phyloP scores from a whole-genome alignment of 331 rosid species.

The Acacia concinna region DNA sequence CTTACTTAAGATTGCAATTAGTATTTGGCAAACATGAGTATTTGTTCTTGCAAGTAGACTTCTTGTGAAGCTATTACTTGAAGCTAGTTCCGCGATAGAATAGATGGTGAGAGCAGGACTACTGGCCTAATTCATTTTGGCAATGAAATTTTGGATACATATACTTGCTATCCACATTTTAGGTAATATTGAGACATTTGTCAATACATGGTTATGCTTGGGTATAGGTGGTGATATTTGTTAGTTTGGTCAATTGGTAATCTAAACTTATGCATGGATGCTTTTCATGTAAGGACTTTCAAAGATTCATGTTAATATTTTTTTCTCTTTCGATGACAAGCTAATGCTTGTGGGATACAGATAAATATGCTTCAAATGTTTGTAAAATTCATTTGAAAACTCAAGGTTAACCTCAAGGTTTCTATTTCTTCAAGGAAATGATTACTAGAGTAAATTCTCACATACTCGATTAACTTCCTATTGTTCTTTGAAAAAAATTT shows the following conservation, averaged over 20 bases:
- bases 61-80: too few relatives aligned
- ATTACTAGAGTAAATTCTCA: too few relatives aligned
- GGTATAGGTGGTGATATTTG: conserved; percentile 5
- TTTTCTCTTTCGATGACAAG: background rate
- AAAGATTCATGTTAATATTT: background rate
- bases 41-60: too few relatives aligned
- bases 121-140: conserved; percentile 89
- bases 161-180: conserved; percentile 66
- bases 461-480: too few relatives aligned
- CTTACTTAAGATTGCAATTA: too few relatives aligned
- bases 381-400: background rate
- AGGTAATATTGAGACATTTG: conserved; percentile 53
- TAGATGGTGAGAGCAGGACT: conserved; percentile 92
- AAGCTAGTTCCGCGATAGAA: conserved; percentile 92
- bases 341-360: background rate
- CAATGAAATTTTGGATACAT: conserved; percentile 83
- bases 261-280: background rate
- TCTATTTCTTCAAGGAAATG: too few relatives aligned
- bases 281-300: background rate
- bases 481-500: too few relatives aligned
- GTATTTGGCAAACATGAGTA: too few relatives aligned
- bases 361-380: background rate
- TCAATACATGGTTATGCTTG: background rate
- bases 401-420: too few relatives aligned
- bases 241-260: background rate